Conservation (phyloP, 2,329 filamentous ascomycete genomes). For the Arthroderma uncinatum region DNA sequence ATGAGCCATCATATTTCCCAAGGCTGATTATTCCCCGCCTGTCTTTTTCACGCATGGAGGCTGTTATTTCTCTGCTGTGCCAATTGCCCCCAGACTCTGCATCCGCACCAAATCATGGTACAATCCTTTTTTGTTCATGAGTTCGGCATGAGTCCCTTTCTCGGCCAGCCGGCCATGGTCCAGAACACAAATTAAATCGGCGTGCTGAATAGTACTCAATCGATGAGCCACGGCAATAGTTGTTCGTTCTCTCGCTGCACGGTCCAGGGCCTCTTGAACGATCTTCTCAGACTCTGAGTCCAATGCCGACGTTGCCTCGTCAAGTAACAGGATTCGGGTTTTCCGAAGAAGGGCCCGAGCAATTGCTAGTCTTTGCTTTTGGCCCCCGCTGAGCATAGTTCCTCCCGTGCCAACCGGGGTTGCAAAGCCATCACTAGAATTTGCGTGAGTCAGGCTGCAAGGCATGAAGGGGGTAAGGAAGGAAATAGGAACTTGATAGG, state of each 20-base stretch:
- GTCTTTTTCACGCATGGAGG: too few species aligned
- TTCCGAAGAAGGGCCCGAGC: slow-evolving; percentile 33
- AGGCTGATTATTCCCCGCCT: too few species aligned
- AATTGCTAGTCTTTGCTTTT: slow-evolving; percentile 35
- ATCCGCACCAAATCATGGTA: too few species aligned
- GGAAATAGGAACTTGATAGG: slow-evolving; percentile 61
- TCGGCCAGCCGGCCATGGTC: too few species aligned
- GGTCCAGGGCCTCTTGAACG: slow-evolving; percentile 24
- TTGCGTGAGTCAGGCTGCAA: slow-evolving; percentile 32
- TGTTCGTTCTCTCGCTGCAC: slow-evolving; percentile 60
- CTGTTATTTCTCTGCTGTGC: too few species aligned
- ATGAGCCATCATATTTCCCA: too few species aligned
- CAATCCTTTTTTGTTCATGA: too few species aligned
- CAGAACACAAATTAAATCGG: too few species aligned
- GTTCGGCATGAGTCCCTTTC: too few species aligned
- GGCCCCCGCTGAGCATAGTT: slow-evolving; percentile 25
- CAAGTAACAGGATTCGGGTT: slow-evolving; percentile 30
- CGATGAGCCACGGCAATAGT: slow-evolving; percentile 85
- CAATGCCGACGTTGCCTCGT: slow-evolving; percentile 35
- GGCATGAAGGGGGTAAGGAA: slow-evolving; percentile 79
- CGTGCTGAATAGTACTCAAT: slow-evolving; percentile 29
- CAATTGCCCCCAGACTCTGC: too few species aligned
- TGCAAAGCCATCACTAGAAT: neutral
- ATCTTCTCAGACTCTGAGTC: slow-evolving; percentile 29
- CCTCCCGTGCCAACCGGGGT: neutral